A percentile compares a stretch with the other conserved stretches of the same genome.
Conservation (phyloP, 257 asterid species). For the Jacaranda copaia region DNA sequence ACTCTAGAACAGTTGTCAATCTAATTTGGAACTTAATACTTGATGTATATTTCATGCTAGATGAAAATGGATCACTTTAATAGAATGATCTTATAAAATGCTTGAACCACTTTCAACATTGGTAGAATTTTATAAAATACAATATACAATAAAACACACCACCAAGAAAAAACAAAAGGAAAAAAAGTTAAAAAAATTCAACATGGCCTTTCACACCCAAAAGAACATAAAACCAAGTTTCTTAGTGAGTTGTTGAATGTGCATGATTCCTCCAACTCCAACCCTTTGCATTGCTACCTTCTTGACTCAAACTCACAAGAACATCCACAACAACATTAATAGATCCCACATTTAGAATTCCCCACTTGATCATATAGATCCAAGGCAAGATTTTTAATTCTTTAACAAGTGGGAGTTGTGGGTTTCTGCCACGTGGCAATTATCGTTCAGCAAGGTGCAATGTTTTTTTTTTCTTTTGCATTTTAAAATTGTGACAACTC, state of each 20-base stretch:
- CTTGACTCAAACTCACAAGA: neutral
- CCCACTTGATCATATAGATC: constrained; percentile 28
- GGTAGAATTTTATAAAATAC: too few relatives aligned
- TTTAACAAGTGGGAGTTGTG: neutral
- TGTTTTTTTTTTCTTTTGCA: neutral
- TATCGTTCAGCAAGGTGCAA: neutral
- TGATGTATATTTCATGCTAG: too few relatives aligned
- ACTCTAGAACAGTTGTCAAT: too few relatives aligned
- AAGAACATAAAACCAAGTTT: too few relatives aligned
- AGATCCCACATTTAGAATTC: neutral
- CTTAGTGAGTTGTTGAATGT: neutral
- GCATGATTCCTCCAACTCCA: constrained; percentile 7
- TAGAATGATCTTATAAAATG: too few relatives aligned
- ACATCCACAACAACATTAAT: neutral
- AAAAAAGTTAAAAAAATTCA: too few relatives aligned
- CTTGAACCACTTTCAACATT: too few relatives aligned
- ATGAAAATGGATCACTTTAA: too few relatives aligned
- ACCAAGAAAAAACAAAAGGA: too few relatives aligned
- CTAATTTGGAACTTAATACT: too few relatives aligned
- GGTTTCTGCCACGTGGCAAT: constrained; percentile 31
- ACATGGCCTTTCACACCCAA: too few relatives aligned
- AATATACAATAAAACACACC: too few relatives aligned
- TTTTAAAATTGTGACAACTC: constrained; percentile 25
- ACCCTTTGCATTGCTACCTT: neutral
- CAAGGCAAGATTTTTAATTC: constrained; percentile 1